Evolutionary conservation across 257 asterid species (phyloP), one percentile per base, ranked within the genome.

Genomic region (Nyctanthes arbortristis): DNA sequence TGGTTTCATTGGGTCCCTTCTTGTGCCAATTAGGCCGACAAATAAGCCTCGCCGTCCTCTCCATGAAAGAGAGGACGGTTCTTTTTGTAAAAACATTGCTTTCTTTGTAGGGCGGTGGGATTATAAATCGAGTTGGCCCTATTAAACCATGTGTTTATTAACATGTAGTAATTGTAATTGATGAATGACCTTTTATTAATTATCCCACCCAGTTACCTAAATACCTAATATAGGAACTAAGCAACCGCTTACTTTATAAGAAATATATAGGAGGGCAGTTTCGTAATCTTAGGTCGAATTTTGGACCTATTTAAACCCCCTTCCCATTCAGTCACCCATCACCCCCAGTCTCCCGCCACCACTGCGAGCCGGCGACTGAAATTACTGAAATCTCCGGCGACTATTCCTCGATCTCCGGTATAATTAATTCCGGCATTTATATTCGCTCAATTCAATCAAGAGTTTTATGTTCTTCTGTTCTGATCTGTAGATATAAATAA

Each of bases 361-460:
- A 2, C 29, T 78, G 62, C 85, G 71, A 77, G 77, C 83, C 77
- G 81, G 83, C 61, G 77, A 37, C 77, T 81, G 66, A 71, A 69
- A 73, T 8, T 13, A 22, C 37, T 29, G 65, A 43, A 60, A 47
- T 24, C 4, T 40, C 47, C 68, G 67, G 20, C 24, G 33, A 33
- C 8, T 9, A 66, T 30, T 61, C 68, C 22, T 32, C 36, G 2
- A 24, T 60, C 65, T 36, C 59, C 27, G 11, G 3, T 30, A 22
- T 58, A 49, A 61, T 33, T 32, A 40, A 31, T 65, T 61, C 30
- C 76, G 22, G 66, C 58, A 11, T n/a, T 30, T 33, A 37, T 0
- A 37, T 0, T 10, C 52, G 6, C 54, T 2, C n/a, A 3, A 2
- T 39, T 39, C 33, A 4, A 28, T 61, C 10, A 11, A 13, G 3